These are phyloP conservation scores for Cladobotryum protrusum DNA, from an alignment of 2,329 filamentous ascomycete species.

Conservation along the genomic window DNA sequence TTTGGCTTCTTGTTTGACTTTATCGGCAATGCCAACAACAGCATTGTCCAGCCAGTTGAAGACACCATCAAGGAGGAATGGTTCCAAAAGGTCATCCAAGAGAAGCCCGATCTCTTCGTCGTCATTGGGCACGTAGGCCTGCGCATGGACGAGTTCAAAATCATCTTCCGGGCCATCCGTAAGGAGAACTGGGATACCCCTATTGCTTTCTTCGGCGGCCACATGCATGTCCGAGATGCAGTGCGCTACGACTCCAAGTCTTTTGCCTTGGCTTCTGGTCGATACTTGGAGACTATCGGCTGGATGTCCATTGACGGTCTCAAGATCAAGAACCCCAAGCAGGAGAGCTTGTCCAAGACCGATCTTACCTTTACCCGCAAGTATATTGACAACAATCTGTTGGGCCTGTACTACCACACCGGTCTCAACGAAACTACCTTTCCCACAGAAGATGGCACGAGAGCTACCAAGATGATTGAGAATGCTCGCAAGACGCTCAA, in stretches of 20 bases:
- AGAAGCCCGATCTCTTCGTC: constrained; percentile 81
- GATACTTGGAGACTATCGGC: constrained; percentile 92
- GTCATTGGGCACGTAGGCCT: constrained; percentile 82
- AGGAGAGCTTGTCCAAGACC: constrained; percentile 24
- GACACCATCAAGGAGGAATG: constrained; percentile 77
- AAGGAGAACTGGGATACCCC: constrained; percentile 71
- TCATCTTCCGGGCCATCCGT: constrained; percentile 73
- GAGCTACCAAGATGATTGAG: constrained; percentile 64
- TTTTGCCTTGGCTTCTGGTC: constrained; percentile 75
- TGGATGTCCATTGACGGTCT: constrained; percentile 80
- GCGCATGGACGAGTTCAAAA: constrained; percentile 70
- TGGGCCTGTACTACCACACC: constrained; percentile 76
- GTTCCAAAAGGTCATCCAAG: constrained; percentile 81
- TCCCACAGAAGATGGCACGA: constrained; percentile 65
- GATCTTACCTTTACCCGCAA: constrained; percentile 61
- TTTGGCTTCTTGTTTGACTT: constrained; percentile 98
- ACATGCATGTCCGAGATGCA: constrained; percentile 83
- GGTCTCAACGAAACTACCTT: constrained; percentile 67
- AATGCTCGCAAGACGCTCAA: constrained; percentile 62
- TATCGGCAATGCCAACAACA: constrained; percentile 84
- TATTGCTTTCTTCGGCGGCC: constrained; percentile 88
- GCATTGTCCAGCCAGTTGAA: constrained; percentile 71
- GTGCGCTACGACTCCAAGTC: constrained; percentile 71
- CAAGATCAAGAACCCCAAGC: constrained; percentile 23
- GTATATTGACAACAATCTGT: constrained; percentile 93